Evolutionary conservation across 2,329 filamentous ascomycete species (phyloP).

Genomic region (Septoria petroselini): DNA sequence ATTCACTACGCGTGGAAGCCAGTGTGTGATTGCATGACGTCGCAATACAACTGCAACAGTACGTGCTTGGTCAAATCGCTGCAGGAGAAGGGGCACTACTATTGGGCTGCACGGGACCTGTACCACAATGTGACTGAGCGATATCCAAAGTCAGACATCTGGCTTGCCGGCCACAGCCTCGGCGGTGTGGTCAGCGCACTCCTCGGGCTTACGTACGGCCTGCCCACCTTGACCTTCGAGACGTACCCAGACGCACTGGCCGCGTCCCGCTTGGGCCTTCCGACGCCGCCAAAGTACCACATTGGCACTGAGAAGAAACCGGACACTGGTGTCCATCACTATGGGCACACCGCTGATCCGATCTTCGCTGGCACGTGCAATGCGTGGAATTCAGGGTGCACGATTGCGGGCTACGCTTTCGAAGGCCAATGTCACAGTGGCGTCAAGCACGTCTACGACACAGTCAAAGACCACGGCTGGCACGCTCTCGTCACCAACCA

Average conservation of each 20-base stretch:
- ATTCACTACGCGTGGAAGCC: slow-evolving; percentile 86
- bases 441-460: slow-evolving; percentile 84
- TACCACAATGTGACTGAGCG: slow-evolving; percentile 88
- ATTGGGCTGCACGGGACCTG: slow-evolving; percentile 80
- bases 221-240: slow-evolving; percentile 86
- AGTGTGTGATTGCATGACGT: slow-evolving; percentile 87
- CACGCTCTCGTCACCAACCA: slow-evolving; percentile 86
- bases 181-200: slow-evolving; percentile 87
- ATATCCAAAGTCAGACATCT: slow-evolving; percentile 80
- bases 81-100: slow-evolving; percentile 82
- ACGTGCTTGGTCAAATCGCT: slow-evolving; percentile 74
- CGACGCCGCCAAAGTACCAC: slow-evolving; percentile 74
- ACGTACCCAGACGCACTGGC: slow-evolving; percentile 88
- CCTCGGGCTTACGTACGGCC: slow-evolving; percentile 82
- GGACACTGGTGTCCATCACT: slow-evolving; percentile 79
- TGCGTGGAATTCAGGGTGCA: slow-evolving; percentile 81
- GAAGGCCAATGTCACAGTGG: slow-evolving; percentile 89
- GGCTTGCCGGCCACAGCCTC: slow-evolving; percentile 88
- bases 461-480: slow-evolving; percentile 87
- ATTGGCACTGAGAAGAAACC: slow-evolving; percentile 64
- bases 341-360: slow-evolving; percentile 93
- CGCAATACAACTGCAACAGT: slow-evolving; percentile 85
- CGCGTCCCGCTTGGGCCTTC: slow-evolving; percentile 78
- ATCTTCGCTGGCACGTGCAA: slow-evolving; percentile 94
- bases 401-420: slow-evolving; percentile 87